Conservation (phyloP, 257 asterid species). For the Solanum dulcamara region DNA sequence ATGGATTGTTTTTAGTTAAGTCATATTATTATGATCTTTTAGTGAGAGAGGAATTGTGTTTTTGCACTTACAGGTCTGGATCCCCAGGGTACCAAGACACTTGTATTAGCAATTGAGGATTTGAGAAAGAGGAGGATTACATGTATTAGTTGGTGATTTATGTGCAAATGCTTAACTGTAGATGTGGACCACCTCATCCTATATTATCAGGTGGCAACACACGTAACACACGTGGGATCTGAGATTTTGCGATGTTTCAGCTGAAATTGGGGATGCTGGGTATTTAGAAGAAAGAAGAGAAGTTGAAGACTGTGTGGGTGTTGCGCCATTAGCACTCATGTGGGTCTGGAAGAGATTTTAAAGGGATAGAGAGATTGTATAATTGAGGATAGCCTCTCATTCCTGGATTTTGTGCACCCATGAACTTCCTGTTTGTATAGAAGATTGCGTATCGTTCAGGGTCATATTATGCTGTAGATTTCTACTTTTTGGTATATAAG, state of each 20-base stretch:
- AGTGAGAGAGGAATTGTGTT: not conserved
- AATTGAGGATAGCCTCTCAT: not conserved
- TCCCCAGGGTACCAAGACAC: not conserved
- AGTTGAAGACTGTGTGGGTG: not conserved
- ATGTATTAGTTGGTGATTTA: not conserved
- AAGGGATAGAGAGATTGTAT: not conserved
- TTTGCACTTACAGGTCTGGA: not conserved
- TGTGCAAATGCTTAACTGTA: not conserved
- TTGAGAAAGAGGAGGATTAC: not conserved
- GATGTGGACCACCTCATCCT: not conserved
- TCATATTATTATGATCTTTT: not conserved
- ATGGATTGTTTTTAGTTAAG: not conserved
- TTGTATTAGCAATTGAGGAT: not conserved
- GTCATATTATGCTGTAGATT: not conserved
- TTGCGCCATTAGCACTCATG: not conserved
- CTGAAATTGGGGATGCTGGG: not conserved
- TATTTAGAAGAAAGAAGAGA: not conserved
- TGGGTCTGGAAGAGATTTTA: not conserved
- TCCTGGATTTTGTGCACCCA: not conserved
- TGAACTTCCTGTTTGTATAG: not conserved
- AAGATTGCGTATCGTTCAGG: not conserved
- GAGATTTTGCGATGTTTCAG: not conserved
- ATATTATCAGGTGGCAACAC: not conserved
- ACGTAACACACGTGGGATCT: not conserved
- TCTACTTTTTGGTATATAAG: not conserved